phyloP scores from a whole-genome alignment of 1,284 basidiomycete genomes.

The Gomphus bonarii region DNA sequence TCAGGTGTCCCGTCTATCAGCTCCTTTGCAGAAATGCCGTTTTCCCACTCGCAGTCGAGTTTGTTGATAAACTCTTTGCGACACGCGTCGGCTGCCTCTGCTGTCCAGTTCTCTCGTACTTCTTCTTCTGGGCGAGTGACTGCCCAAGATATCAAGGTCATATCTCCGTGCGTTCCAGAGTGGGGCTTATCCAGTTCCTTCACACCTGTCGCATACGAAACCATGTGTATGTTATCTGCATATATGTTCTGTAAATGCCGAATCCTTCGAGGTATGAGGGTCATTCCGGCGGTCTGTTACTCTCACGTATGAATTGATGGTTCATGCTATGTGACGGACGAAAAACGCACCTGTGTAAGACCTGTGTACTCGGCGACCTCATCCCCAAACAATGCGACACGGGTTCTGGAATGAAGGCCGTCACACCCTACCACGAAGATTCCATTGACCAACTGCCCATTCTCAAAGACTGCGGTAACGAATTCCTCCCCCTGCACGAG shows the following conservation, averaged over 20 bases:
- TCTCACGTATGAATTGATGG: neutral
- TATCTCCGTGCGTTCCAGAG: slow-evolving; percentile 31
- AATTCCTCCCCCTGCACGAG: slow-evolving; percentile 25
- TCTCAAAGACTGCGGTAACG: slow-evolving; percentile 28
- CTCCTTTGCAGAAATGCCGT: slow-evolving; percentile 20
- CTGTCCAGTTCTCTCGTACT: slow-evolving; percentile 31
- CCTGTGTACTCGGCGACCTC: slow-evolving; percentile 30
- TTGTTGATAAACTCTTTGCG: neutral
- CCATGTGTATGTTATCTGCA: slow-evolving; percentile 28
- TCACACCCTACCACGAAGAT: slow-evolving; percentile 37
- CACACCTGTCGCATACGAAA: slow-evolving; percentile 27
- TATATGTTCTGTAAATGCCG: slow-evolving; percentile 26
- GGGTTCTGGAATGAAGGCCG: slow-evolving; percentile 34
- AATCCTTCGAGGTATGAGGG: slow-evolving; percentile 20
- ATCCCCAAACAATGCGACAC: slow-evolving; percentile 30
- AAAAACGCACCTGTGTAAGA: slow-evolving; percentile 27
- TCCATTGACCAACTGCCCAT: slow-evolving; percentile 27
- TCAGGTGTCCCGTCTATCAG: slow-evolving; percentile 26
- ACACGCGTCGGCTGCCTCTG: neutral
- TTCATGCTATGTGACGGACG: neutral
- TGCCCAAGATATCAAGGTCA: slow-evolving; percentile 7
- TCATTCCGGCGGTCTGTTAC: slow-evolving; percentile 26
- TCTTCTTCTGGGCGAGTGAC: slow-evolving; percentile 29
- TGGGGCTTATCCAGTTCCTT: slow-evolving; percentile 16
- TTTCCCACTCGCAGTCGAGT: slow-evolving; percentile 6